These are phyloP conservation scores for Rubus idaeus DNA, from an alignment of 306 rosid genomes.

Conservation along the genomic window DNA sequence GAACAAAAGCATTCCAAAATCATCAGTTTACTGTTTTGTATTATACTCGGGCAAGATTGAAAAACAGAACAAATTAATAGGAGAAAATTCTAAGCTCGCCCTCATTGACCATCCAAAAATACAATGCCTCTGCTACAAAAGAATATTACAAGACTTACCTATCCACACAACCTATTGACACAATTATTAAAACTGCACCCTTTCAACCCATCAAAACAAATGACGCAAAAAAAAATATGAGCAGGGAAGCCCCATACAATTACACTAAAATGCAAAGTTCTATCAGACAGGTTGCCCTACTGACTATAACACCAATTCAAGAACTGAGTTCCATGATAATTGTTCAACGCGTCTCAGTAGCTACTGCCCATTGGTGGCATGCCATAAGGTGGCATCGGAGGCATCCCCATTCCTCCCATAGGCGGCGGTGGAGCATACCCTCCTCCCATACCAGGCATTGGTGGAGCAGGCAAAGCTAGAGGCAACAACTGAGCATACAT, in stretches of 20 bases:
- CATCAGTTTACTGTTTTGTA: conserved; percentile 37
- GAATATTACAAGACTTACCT: conserved; percentile 58
- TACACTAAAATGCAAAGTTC: conserved; percentile 29
- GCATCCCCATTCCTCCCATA: conserved; percentile 99
- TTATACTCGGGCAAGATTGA: conserved; percentile 31
- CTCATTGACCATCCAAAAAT: conserved; percentile 58
- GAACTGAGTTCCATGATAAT: conserved; percentile 2
- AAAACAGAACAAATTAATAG: conserved; percentile 41
- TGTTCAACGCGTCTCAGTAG: conserved; percentile 44
- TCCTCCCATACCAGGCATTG: conserved; percentile 94
- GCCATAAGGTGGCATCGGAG: conserved; percentile 96
- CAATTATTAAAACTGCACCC: conserved; percentile 56
- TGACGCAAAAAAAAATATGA: conserved; percentile 33
- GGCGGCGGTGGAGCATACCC: conserved; percentile 73
- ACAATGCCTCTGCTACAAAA: conserved; percentile 71
- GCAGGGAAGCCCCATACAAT: conserved; percentile 39
- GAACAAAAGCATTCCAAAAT: conserved; percentile 31
- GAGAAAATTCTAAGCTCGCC: conserved; percentile 57
- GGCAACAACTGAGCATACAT: conserved; percentile 98
- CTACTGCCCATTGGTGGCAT: conserved; percentile 98
- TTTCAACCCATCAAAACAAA: conserved; percentile 44
- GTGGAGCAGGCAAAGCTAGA: conserved; percentile 98
- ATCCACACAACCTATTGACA: conserved; percentile 54
- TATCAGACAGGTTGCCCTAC: conserved; percentile 34
- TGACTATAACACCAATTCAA: conserved; percentile 22